Evolutionary conservation across 2,329 filamentous ascomycete species (phyloP).

Genomic region (Oidium heveae): DNA sequence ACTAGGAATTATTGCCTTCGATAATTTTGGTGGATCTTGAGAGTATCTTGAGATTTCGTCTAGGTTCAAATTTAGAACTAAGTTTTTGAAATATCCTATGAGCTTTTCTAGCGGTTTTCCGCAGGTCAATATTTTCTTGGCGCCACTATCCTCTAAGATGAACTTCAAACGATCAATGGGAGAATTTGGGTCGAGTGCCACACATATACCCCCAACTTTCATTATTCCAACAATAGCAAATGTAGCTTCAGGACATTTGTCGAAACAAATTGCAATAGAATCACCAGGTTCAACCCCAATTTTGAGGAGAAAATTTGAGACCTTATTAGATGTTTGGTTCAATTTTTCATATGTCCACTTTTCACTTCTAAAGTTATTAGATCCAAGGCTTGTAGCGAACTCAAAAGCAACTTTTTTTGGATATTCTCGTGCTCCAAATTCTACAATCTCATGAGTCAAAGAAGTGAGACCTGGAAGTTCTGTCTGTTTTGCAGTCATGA

Average conservation of each 20-base stretch:
- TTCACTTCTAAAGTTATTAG: constrained; percentile 19
- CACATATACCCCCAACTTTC: constrained; percentile 16
- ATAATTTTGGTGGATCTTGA: constrained; percentile 8
- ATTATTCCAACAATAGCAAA: constrained; percentile 16
- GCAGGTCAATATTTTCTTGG: constrained; percentile 35
- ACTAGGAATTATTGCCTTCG: constrained; percentile 6
- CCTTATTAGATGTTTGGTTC: constrained; percentile 41
- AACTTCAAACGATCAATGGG: constrained; percentile 14
- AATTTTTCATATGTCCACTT: constrained; percentile 56
- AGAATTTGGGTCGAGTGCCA: constrained; percentile 17
- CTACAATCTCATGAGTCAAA: constrained; percentile 58
- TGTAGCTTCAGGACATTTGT: constrained; percentile 16
- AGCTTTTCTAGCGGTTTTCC: constrained; percentile 19
- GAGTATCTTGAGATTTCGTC: constrained; percentile 3
- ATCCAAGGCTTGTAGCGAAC: constrained; percentile 36
- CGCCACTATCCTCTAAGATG: constrained; percentile 33
- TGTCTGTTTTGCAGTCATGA: constrained; percentile 32
- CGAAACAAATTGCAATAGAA: constrained; percentile 17
- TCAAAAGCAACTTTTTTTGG: constrained; percentile 47
- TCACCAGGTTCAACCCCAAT: constrained; percentile 26
- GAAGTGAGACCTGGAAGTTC: constrained; percentile 27
- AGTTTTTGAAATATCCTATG: constrained; percentile 4
- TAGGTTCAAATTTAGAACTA: constrained; percentile 8
- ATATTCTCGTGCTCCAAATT: constrained; percentile 26
- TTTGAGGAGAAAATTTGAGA: constrained; percentile 37